Evolutionary conservation across 2,329 filamentous ascomycete species (phyloP).

Genomic region (Claviceps quebecensis): DNA sequence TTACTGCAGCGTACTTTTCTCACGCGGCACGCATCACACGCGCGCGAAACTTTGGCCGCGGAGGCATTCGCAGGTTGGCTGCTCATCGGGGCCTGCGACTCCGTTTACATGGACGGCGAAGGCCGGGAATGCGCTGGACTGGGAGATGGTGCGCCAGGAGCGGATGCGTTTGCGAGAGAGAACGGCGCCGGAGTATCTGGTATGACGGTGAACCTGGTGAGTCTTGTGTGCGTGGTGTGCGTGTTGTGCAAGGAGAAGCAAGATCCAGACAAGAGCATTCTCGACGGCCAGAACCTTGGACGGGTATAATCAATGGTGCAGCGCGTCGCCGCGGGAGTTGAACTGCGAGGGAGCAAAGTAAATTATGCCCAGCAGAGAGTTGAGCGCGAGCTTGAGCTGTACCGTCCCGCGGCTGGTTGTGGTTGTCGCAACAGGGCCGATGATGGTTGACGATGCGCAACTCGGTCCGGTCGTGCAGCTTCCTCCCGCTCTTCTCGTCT

Average conservation of each 20-base stretch:
- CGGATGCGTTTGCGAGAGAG: background rate
- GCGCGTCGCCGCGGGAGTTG: too few species aligned
- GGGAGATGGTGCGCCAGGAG: background rate
- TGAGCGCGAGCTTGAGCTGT: too few species aligned
- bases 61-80: constrained; percentile 1
- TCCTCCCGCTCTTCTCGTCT: too few species aligned
- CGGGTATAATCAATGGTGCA: too few species aligned
- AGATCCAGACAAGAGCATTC: constrained; percentile 1
- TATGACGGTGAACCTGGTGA: background rate
- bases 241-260: background rate
- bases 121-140: background rate
- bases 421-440: too few species aligned
- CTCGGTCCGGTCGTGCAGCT: too few species aligned
- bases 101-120: constrained; percentile 1
- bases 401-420: too few species aligned
- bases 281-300: background rate
- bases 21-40: constrained; percentile 25
- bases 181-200: background rate
- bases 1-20: constrained; percentile 25
- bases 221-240: background rate
- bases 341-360: too few species aligned
- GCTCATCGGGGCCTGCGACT: constrained; percentile 5
- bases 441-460: too few species aligned
- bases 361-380: too few species aligned
- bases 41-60: constrained; percentile 12